Base-by-base conservation (phyloP, 331 rosid species). In the Dryas integrifolia region DNA sequence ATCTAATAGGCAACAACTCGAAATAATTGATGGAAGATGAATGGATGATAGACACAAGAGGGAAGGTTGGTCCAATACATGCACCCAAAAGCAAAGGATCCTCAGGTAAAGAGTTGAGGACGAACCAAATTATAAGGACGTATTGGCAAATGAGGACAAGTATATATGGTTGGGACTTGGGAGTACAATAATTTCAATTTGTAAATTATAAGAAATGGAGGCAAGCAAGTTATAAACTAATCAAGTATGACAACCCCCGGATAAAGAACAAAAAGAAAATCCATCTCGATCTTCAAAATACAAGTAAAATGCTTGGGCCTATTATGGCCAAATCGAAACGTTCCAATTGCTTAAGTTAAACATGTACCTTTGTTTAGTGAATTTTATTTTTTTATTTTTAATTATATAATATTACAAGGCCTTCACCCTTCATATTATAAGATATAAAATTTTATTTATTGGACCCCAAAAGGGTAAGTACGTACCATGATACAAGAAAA, bases 311-410 rank as follows among this genome's bases (percentile, higher is more conserved):
- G 66, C 75, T 57, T 38, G 9, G 9, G 24, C 53, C 24, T 18
- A 70, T 55, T 41, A 43, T 18, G 21, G 52, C 26, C 74, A 43
- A 70, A 69, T 44, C 16, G 66, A 44, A 71, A 24, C 26, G 57
- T 71, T 57, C 66, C 75, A 57, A 58, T 24, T 7, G 46, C 44
- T 13, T 9, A 70, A 45, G 66, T 57, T 65, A 56, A 56, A 24
- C 43, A 14, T 26, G 30, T 26, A 26, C 35, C 50, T 7, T 65
- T 9, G n/a, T 56, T 12, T 70, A 24, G 26, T 70, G 45, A 11
- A 39, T 65, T 24, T 5, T 10, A 18, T 44, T 44, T 65, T 12
- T 12, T 49, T 10, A 0, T 57, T 57, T 4, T n/a, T 52, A 14
- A 52, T 52, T 52, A 26, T 2, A 26, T 26, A 26, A 26, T 1